phyloP scores from a whole-genome alignment of 2,329 filamentous ascomycete species.

The Alternaria postmessia region DNA sequence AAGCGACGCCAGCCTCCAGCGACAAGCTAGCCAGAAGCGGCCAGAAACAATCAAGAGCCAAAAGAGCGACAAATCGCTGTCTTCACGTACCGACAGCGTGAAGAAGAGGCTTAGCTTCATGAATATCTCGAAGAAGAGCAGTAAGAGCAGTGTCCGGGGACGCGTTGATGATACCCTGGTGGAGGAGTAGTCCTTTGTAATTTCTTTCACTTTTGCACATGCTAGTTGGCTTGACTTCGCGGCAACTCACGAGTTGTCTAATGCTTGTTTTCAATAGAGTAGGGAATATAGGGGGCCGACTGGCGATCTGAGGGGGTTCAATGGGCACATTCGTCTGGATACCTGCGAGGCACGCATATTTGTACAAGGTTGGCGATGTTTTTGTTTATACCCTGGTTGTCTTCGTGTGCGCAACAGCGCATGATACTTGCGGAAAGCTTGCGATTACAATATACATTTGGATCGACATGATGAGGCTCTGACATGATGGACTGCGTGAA shows the following conservation, averaged over 20 bases:
- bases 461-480: not conserved
- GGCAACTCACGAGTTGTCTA: conserved; percentile 19
- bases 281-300: conserved; percentile 6
- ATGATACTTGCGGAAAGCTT: conserved; percentile 4
- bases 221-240: conserved; percentile 7
- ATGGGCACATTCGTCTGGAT: conserved; percentile 10
- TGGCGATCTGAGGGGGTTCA: conserved; percentile 3
- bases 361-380: conserved; percentile 15
- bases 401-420: conserved; percentile 7
- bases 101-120: conserved; percentile 81
- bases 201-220: conserved; percentile 6
- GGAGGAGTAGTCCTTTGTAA: conserved; percentile 38
- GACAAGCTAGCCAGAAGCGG: conserved; percentile 24
- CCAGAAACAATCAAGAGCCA: conserved; percentile 48
- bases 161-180: conserved; percentile 40
- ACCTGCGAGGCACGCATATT: conserved; percentile 5
- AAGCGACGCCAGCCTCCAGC: conserved; percentile 33
- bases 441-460: conserved; percentile 4
- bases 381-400: conserved; percentile 24
- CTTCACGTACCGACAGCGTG: conserved; percentile 63
- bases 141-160: conserved; percentile 59
- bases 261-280: conserved; percentile 18
- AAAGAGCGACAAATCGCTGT: conserved; percentile 54
- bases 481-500: not conserved
- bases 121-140: conserved; percentile 75